phyloP scores from a whole-genome alignment of 2,329 filamentous ascomycete genomes.

The Neonectria punicea region DNA sequence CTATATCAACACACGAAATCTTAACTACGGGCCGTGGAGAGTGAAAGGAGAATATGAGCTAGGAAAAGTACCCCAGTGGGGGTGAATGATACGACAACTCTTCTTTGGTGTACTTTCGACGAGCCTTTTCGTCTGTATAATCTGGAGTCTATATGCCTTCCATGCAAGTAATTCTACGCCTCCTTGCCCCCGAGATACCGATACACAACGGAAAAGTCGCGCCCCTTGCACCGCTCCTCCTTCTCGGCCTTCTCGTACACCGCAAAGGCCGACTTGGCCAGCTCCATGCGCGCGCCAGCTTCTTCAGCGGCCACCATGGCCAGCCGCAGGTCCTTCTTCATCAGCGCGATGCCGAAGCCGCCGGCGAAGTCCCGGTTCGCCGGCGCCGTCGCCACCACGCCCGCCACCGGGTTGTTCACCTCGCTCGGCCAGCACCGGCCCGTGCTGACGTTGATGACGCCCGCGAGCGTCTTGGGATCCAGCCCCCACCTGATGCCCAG shows the following conservation, averaged over 20 bases:
- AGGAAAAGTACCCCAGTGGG: too few relatives aligned
- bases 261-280: slow-evolving; percentile 70
- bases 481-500: slow-evolving; percentile 70
- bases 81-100: too few relatives aligned
- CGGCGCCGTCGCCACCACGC: slow-evolving; percentile 81
- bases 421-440: slow-evolving; percentile 97
- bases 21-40: too few relatives aligned
- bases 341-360: slow-evolving; percentile 80
- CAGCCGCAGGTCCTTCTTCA: slow-evolving; percentile 82
- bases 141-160: neutral
- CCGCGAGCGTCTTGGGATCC: slow-evolving; percentile 74
- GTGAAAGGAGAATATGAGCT: too few relatives aligned
- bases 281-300: slow-evolving; percentile 71
- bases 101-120: too few relatives aligned
- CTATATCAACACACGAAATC: too few relatives aligned
- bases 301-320: slow-evolving; percentile 78
- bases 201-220: slow-evolving; percentile 87
- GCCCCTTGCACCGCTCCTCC: slow-evolving; percentile 70
- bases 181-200: slow-evolving; percentile 72
- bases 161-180: slow-evolving; percentile 19
- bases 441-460: slow-evolving; percentile 92
- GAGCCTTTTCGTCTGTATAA: too few relatives aligned
- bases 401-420: slow-evolving; percentile 92
- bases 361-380: slow-evolving; percentile 80
- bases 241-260: slow-evolving; percentile 76